Percentiles rank a stretch among this genome's conserved stretches.
Evolutionary conservation across 2,329 filamentous ascomycete genomes (phyloP).

Genomic region (Annulohypoxylon truncatum): DNA sequence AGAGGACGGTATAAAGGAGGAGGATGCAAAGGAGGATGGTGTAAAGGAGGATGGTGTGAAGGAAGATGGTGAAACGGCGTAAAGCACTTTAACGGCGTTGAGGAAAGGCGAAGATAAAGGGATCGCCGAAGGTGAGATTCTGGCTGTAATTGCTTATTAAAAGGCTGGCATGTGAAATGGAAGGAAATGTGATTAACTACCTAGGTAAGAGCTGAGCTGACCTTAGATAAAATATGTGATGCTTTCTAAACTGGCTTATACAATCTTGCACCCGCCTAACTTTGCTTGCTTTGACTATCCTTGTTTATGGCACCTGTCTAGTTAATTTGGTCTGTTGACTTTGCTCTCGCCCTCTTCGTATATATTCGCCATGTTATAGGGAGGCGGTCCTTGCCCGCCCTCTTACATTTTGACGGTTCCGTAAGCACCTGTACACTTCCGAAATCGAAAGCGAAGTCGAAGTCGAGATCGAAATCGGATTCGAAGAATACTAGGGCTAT

Average conservation of each 20-base stretch:
- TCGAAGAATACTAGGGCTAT: too few species aligned
- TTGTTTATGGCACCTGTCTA: too few species aligned
- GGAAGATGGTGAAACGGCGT: conserved; percentile 5
- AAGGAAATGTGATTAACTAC: background rate
- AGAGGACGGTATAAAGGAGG: background rate
- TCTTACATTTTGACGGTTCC: too few species aligned
- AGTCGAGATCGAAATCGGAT: too few species aligned
- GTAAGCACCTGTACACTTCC: too few species aligned
- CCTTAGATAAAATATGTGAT: background rate
- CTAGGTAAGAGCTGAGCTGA: background rate
- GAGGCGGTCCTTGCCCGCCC: background rate
- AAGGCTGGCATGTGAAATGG: too few species aligned
- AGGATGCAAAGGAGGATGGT: conserved; percentile 18
- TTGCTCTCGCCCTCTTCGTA: background rate
- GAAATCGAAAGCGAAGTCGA: too few species aligned
- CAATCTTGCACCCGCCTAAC: background rate
- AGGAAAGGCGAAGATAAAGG: too few species aligned
- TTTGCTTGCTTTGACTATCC: background rate
- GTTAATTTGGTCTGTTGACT: background rate
- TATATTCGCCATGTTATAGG: background rate
- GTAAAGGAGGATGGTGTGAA: background rate
- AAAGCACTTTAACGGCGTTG: too few species aligned
- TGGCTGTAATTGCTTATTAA: background rate
- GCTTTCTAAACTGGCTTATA: background rate
- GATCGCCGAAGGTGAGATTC: background rate